Evolutionary conservation across 164 flowering plant species (phyloP).

Genomic region (Vitis cinerea): DNA sequence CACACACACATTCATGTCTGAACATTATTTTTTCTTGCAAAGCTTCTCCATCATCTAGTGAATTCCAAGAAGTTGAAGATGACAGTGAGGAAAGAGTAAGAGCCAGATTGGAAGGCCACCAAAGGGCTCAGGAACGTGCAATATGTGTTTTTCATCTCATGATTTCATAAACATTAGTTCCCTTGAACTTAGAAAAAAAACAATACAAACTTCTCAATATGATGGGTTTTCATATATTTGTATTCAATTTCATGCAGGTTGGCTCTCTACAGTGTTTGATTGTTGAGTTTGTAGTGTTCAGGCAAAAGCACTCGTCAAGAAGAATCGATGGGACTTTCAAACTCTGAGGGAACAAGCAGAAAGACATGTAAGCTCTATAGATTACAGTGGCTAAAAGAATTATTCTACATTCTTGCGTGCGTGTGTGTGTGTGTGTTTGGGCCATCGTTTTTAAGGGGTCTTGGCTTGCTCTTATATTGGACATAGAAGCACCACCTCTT

Average conservation of each 20-base stretch:
- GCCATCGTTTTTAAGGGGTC: neutral
- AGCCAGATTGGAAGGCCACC: slow-evolving; percentile 73
- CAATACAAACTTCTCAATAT: neutral
- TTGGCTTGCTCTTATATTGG: no score
- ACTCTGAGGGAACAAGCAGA: slow-evolving; percentile 80
- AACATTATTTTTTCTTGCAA: slow-evolving; percentile 2
- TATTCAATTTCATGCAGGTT: neutral
- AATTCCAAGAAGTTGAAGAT: slow-evolving; percentile 75
- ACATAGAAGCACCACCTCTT: no score
- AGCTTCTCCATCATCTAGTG: slow-evolving; percentile 57
- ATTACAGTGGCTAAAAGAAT: neutral
- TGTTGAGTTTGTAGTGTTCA: slow-evolving; percentile 20
- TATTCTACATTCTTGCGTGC: neutral
- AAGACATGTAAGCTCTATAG: slow-evolving; percentile 61
- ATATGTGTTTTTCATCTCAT: slow-evolving; percentile 36
- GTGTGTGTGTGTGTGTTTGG: neutral
- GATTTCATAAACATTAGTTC: neutral
- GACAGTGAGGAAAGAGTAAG: slow-evolving; percentile 84
- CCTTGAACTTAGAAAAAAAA: neutral
- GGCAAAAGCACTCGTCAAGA: slow-evolving; percentile 85
- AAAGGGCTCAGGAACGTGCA: slow-evolving; percentile 71
- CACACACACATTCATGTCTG: slow-evolving; percentile 1
- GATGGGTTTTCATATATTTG: neutral
- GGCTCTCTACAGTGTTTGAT: neutral
- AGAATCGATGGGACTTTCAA: slow-evolving; percentile 66